phyloP scores from a whole-genome alignment of 352 stramenopile species.

The Phytophthora fragariaefolia region DNA sequence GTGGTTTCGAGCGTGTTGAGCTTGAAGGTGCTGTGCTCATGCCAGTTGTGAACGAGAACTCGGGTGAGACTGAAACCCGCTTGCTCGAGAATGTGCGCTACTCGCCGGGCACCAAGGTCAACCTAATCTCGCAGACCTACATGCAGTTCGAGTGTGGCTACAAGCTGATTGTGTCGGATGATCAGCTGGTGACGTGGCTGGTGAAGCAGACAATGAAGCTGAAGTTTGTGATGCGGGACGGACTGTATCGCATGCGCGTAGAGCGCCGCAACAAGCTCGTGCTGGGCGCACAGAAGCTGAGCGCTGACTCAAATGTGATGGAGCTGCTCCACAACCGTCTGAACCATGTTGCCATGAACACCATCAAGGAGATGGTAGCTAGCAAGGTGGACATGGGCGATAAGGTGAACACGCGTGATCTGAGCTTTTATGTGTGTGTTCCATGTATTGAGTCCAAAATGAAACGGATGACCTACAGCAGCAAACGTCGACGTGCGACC shows the following conservation, averaged over 20 bases:
- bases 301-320: background rate
- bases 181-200: constrained; percentile 2
- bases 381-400: background rate
- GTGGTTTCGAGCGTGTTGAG: background rate
- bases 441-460: background rate
- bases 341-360: background rate
- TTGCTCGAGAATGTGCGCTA: constrained; percentile 15
- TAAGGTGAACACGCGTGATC: background rate
- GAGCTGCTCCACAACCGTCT: constrained; percentile 2
- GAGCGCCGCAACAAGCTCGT: constrained; percentile 1
- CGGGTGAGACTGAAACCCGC: background rate
- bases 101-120: constrained; percentile 1
- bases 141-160: constrained; percentile 10
- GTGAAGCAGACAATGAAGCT: constrained; percentile 8
- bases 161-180: background rate
- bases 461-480: constrained; percentile 2
- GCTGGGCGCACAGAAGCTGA: background rate
- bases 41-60: background rate
- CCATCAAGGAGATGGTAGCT: background rate
- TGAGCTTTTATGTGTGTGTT: background rate
- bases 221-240: background rate
- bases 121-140: constrained; percentile 6
- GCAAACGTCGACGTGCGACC: background rate
- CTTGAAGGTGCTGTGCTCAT: background rate
- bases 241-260: background rate